These are phyloP conservation scores for Tilletia walkeri DNA, from an alignment of 1,284 basidiomycete genomes.

Conservation along the genomic window DNA sequence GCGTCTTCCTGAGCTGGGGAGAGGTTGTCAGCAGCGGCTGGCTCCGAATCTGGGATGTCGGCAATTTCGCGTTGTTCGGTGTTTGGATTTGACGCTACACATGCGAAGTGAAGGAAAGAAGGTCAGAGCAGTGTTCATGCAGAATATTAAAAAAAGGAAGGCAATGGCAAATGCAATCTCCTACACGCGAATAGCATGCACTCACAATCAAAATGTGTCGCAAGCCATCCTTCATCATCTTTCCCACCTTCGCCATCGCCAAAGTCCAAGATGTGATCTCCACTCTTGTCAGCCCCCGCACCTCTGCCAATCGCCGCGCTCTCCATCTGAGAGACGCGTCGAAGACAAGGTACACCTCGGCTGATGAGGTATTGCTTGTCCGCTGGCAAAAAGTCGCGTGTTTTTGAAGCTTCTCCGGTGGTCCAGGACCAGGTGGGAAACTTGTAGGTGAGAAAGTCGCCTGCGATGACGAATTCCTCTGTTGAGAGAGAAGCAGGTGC, in stretches of 20 bases:
- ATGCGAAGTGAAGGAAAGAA: neutral
- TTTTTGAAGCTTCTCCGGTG: constrained; percentile 67
- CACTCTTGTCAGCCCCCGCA: constrained; percentile 31
- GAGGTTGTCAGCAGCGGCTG: constrained; percentile 34
- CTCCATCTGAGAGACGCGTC: constrained; percentile 47
- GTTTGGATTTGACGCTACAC: constrained; percentile 7
- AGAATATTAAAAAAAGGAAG: too few species aligned
- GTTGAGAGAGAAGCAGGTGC: neutral
- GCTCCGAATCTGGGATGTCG: constrained; percentile 48
- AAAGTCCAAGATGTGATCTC: constrained; percentile 38
- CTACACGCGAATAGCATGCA: too few species aligned
- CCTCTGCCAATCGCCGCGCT: constrained; percentile 22
- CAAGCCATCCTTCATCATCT: constrained; percentile 45
- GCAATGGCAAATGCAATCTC: neutral
- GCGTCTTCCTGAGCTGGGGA: constrained; percentile 45
- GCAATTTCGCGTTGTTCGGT: constrained; percentile 32
- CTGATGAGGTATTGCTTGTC: constrained; percentile 93
- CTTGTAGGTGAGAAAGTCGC: constrained; percentile 53
- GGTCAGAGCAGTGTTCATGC: neutral
- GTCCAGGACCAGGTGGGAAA: constrained; percentile 55
- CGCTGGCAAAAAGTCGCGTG: constrained; percentile 82
- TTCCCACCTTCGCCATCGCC: constrained; percentile 23
- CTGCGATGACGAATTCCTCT: constrained; percentile 54
- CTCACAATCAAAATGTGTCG: constrained; percentile 34
- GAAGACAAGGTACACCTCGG: constrained; percentile 50